Evolutionary conservation across 2,329 filamentous ascomycete genomes (phyloP).

Genomic region (Penicillium fuscoglaucum): DNA sequence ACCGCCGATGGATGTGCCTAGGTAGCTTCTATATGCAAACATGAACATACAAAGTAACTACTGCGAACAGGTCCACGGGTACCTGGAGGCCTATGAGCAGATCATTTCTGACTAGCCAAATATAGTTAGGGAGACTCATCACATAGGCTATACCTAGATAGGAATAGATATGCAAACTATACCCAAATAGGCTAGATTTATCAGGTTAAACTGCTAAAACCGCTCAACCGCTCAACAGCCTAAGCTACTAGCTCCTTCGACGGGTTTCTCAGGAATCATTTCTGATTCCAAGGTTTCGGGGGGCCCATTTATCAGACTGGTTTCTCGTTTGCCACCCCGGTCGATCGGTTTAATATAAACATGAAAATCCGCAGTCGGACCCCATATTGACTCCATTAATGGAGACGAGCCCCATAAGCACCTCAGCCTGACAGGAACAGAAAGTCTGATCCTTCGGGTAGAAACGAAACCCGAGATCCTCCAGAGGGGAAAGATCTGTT

Average conservation of each 20-base stretch:
- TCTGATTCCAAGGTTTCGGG: not conserved
- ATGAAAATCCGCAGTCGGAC: not conserved
- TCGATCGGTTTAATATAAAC: not conserved
- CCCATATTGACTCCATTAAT: constrained; percentile 1
- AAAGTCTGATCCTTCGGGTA: not conserved
- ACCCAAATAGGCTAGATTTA: not conserved
- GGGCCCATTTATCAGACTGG: not conserved
- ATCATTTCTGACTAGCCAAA: not conserved
- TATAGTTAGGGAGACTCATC: not conserved
- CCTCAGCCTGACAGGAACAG: not conserved
- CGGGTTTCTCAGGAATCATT: not conserved
- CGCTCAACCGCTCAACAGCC: not conserved
- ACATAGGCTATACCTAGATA: not conserved
- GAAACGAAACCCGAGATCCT: not conserved
- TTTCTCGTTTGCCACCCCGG: not conserved
- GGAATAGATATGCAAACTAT: not conserved
- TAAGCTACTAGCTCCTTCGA: not conserved
- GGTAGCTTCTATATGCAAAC: not conserved
- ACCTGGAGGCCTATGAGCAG: not conserved
- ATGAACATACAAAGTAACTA: not conserved
- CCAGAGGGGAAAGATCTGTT: not conserved
- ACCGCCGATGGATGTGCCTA: not conserved
- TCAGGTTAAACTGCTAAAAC: not conserved
- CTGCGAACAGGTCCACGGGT: too few species aligned
- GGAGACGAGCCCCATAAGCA: not conserved